Evolutionary conservation across 2,329 filamentous ascomycete species (phyloP).

Genomic region (Nemania serpens): DNA sequence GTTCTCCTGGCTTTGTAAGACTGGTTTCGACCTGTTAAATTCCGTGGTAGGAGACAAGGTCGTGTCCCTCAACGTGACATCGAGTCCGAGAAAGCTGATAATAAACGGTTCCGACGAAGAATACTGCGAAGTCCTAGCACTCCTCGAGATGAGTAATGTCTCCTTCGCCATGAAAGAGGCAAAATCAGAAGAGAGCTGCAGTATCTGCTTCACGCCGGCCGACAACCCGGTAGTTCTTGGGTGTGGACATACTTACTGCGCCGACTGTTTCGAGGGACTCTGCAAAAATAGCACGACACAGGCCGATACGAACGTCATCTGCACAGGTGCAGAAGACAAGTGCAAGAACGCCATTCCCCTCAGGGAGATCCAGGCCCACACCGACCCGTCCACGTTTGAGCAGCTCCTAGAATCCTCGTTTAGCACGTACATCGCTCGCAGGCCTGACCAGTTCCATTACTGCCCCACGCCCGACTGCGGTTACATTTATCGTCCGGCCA

Average conservation of each 20-base stretch:
- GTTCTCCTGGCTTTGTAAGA: constrained; percentile 12
- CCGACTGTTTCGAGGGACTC: constrained; percentile 18
- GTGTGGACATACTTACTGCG: constrained; percentile 22
- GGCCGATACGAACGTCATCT: constrained; percentile 8
- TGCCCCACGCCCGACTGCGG: constrained; percentile 27
- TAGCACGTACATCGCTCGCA: constrained; percentile 20
- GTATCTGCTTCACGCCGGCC: constrained; percentile 15
- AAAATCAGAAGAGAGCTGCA: constrained; percentile 13
- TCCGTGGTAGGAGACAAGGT: constrained; percentile 1
- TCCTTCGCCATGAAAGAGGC: constrained; percentile 10
- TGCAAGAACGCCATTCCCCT: constrained; percentile 19
- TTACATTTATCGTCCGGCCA: constrained; percentile 20
- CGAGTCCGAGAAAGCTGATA: constrained; percentile 17
- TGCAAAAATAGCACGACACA: constrained; percentile 9
- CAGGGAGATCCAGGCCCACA: constrained; percentile 15
- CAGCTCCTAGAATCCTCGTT: constrained; percentile 23
- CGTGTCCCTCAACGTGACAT: constrained; percentile 12
- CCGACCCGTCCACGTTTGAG: constrained; percentile 17
- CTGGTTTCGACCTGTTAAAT: constrained; percentile 5
- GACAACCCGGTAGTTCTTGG: constrained; percentile 14
- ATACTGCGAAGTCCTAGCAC: constrained; percentile 11
- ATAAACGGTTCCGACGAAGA: constrained; percentile 19
- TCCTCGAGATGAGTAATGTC: constrained; percentile 10
- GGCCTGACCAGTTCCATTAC: constrained; percentile 21
- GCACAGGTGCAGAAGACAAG: constrained; percentile 13